phyloP scores from a whole-genome alignment of 169 alveolate genomes.

The Eimeria maxima region DNA sequence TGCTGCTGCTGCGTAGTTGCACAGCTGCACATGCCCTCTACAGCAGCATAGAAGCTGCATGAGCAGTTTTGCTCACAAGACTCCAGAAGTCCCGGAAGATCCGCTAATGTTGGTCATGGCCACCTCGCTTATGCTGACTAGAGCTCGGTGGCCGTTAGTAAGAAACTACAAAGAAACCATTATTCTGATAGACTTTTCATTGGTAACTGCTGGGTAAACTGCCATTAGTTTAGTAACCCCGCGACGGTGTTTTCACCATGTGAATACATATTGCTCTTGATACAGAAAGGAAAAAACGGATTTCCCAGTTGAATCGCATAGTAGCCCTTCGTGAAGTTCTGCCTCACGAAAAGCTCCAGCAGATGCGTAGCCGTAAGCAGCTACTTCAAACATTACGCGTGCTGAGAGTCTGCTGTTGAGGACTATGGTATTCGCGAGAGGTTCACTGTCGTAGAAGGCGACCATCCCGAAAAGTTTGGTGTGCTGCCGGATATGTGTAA shows the following conservation, averaged over 20 bases:
- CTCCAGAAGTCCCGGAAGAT: background rate
- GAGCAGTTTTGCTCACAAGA: background rate
- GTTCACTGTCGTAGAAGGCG: background rate
- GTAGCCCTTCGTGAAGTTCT: slow-evolving; percentile 12
- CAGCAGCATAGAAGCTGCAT: slow-evolving; percentile 15
- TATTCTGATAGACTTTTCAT: background rate
- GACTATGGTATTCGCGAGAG: slow-evolving; percentile 3
- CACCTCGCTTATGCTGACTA: background rate
- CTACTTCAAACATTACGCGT: slow-evolving; percentile 27
- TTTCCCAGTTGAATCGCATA: slow-evolving; percentile 31
- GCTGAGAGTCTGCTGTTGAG: slow-evolving; percentile 45
- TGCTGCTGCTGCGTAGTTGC: background rate
- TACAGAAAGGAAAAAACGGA: background rate
- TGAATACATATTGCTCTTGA: background rate
- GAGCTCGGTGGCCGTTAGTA: background rate
- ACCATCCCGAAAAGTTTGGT: background rate
- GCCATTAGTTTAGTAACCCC: background rate
- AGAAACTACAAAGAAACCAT: background rate
- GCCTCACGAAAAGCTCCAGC: slow-evolving; percentile 44
- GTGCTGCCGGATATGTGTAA: background rate
- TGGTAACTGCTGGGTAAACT: background rate
- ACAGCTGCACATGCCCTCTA: background rate
- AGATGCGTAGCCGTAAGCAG: background rate
- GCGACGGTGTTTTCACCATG: background rate
- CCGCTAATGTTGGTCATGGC: background rate